Conservation (phyloP, 176 grass and related monocot species). For the Carex kokanica region DNA sequence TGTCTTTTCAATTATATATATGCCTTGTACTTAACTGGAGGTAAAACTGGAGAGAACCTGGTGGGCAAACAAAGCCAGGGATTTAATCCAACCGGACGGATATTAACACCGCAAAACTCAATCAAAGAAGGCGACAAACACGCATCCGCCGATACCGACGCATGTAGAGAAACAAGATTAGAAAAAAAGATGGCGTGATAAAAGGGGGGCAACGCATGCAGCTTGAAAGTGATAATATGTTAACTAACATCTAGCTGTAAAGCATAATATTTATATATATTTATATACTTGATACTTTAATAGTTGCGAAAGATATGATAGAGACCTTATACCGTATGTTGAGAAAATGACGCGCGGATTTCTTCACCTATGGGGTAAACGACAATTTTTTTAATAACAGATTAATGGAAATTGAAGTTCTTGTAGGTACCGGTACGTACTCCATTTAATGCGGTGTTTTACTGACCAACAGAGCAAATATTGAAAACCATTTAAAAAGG, state of each 20-base stretch:
- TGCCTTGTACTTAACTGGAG: background rate
- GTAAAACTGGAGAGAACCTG: background rate
- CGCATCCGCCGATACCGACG: conserved; percentile 7
- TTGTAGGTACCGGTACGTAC: no score
- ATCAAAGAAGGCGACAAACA: conserved; percentile 6
- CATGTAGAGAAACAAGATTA: background rate
- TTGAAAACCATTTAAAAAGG: background rate
- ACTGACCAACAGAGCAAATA: background rate
- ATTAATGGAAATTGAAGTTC: background rate
- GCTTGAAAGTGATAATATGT: conserved; percentile 13
- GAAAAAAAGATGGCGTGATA: conserved; percentile 21
- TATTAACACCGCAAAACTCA: background rate
- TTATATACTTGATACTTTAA: conserved; percentile 3
- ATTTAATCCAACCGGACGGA: background rate
- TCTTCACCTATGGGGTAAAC: background rate
- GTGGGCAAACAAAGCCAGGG: background rate
- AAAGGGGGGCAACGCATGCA: conserved; percentile 4
- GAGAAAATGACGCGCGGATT: background rate
- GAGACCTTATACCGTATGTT: background rate
- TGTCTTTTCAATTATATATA: no score
- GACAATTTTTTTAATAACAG: background rate
- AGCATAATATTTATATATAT: background rate
- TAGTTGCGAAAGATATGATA: conserved; percentile 11
- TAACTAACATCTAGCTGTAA: conserved; percentile 10
- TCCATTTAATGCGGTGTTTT: background rate